Evolutionary conservation across 1,139 yeast genomes (phyloP).

Genomic region (Protomyces arabidopsidicola): DNA sequence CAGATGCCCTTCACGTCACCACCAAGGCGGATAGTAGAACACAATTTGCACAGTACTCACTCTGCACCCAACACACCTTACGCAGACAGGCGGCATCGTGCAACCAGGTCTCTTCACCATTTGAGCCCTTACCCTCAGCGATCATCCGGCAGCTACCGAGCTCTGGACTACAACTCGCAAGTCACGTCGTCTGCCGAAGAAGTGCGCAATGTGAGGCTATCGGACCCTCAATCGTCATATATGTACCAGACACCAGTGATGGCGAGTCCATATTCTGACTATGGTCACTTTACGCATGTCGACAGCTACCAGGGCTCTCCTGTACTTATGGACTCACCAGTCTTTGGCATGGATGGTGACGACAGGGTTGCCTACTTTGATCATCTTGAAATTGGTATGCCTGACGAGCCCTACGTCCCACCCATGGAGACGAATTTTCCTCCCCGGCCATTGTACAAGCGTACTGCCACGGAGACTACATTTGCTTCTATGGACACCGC

Average conservation of each 20-base stretch:
- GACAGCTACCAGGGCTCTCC: slow-evolving; percentile 9
- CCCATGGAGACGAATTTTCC: slow-evolving; percentile 14
- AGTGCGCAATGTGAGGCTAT: not conserved
- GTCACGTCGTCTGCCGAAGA: not conserved
- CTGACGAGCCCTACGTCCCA: slow-evolving; percentile 23
- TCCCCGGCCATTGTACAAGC: slow-evolving; percentile 3
- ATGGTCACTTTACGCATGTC: slow-evolving; percentile 10
- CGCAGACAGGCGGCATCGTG: not conserved
- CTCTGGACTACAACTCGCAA: not conserved
- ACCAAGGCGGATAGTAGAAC: not conserved
- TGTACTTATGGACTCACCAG: slow-evolving; percentile 8
- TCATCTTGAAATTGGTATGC: slow-evolving; percentile 10
- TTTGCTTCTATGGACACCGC: not conserved
- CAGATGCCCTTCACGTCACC: not conserved
- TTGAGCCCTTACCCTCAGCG: not conserved
- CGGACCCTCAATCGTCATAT: not conserved
- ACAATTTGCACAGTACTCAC: not conserved
- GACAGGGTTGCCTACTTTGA: slow-evolving; percentile 3
- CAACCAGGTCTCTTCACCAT: not conserved
- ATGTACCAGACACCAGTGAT: slow-evolving; percentile 15
- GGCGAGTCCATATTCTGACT: slow-evolving; percentile 22
- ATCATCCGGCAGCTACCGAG: not conserved
- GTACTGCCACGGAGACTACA: not conserved
- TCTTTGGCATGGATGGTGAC: not conserved
- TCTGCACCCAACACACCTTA: not conserved